A percentile compares a stretch with the other conserved stretches of the same genome.
phyloP scores from a whole-genome alignment of 2,329 filamentous ascomycete species.

The Colletotrichum neosansevieriae region DNA sequence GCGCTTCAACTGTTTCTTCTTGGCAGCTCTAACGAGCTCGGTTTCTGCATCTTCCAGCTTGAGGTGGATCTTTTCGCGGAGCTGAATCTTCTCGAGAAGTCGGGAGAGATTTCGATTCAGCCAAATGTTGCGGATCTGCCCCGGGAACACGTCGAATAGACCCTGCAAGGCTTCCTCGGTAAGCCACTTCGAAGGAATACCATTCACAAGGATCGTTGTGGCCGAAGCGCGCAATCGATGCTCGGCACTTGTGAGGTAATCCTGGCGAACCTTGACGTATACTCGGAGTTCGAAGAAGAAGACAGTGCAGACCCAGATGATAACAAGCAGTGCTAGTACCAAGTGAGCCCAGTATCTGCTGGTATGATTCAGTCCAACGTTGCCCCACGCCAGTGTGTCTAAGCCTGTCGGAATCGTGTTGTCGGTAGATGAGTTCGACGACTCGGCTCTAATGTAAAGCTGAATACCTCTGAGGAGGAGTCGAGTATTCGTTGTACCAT shows the following conservation, averaged over 20 bases:
- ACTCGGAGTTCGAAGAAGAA: constrained; percentile 88
- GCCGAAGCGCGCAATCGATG: constrained; percentile 94
- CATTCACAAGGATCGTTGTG: constrained; percentile 92
- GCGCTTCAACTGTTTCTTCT: constrained; percentile 81
- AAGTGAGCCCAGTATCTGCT: constrained; percentile 87
- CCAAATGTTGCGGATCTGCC: constrained; percentile 95
- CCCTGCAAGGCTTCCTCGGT: constrained; percentile 83
- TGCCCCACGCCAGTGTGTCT: constrained; percentile 88
- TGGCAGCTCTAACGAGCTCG: constrained; percentile 82
- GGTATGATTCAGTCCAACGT: constrained; percentile 76
- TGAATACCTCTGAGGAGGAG: neutral
- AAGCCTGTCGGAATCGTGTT: constrained; percentile 65
- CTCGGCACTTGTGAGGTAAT: constrained; percentile 93
- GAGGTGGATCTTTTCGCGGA: constrained; percentile 77
- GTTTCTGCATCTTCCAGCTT: constrained; percentile 86
- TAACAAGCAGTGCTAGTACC: constrained; percentile 79
- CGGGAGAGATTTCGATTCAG: constrained; percentile 90
- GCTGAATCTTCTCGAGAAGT: constrained; percentile 85
- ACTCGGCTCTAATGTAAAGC: constrained; percentile 50
- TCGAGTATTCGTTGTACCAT: constrained; percentile 23
- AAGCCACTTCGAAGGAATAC: constrained; percentile 92
- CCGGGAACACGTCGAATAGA: constrained; percentile 95
- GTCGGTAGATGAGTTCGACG: constrained; percentile 42
- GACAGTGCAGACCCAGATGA: constrained; percentile 87
- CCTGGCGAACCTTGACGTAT: constrained; percentile 93